Percentiles rank a stretch among this genome's conserved stretches.
Evolutionary conservation across 2,329 filamentous ascomycete genomes (phyloP).

Genomic region (Neurospora crassa): DNA sequence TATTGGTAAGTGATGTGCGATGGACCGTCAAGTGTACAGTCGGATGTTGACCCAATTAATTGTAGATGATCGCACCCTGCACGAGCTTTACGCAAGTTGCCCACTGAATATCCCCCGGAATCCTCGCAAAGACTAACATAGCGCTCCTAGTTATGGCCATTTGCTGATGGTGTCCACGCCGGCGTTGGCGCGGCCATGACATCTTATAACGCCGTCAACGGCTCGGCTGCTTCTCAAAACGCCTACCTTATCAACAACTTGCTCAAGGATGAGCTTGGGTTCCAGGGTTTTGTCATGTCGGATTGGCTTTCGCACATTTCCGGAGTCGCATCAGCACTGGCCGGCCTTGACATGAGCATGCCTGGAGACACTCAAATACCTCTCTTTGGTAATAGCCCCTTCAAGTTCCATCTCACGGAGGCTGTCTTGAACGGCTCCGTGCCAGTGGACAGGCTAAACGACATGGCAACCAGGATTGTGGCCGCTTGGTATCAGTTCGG

Average conservation of each 20-base stretch:
- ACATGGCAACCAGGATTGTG: constrained; percentile 45
- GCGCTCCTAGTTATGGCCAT: constrained; percentile 50
- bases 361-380: constrained; percentile 50
- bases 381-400: constrained; percentile 41
- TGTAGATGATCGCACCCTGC: constrained; percentile 59
- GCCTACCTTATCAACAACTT: constrained; percentile 65
- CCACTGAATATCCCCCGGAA: not conserved
- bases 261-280: constrained; percentile 70
- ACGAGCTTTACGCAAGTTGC: constrained; percentile 52
- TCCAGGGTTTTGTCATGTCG: constrained; percentile 72
- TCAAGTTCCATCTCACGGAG: constrained; percentile 44
- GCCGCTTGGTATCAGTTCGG: constrained; percentile 51
- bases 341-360: constrained; percentile 59
- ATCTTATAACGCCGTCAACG: constrained; percentile 65
- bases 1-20: constrained; percentile 33
- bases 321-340: constrained; percentile 63
- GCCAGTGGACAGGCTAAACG: constrained; percentile 45
- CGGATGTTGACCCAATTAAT: not conserved
- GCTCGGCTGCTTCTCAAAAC: constrained; percentile 73
- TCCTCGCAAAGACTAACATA: not conserved
- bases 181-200: constrained; percentile 57
- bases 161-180: constrained; percentile 60
- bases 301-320: constrained; percentile 74
- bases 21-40: constrained; percentile 47
- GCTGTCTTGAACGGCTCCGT: constrained; percentile 48